Percentiles rank a stretch among this genome's conserved stretches.
These are phyloP conservation scores for Amauroascus verrucosus DNA, from an alignment of 2,329 filamentous ascomycete species.

Conservation along the genomic window DNA sequence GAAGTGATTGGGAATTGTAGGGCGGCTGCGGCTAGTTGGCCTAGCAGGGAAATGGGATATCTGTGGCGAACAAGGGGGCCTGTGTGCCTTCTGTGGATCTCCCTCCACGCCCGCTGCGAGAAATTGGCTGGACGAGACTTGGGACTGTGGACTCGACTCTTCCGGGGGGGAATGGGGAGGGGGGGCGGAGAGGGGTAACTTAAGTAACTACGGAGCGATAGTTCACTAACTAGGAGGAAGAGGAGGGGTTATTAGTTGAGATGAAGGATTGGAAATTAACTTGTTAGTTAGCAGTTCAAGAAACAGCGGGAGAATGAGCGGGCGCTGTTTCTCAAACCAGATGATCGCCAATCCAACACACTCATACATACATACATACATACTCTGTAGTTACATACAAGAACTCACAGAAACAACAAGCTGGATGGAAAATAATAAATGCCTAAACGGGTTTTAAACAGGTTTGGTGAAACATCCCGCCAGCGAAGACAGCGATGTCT, in stretches of 20 bases:
- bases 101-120: neutral
- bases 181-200: neutral
- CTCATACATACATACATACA: too few species aligned
- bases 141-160: neutral
- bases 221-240: too few species aligned
- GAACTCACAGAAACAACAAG: too few species aligned
- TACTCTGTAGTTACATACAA: too few species aligned
- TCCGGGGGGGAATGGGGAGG: neutral
- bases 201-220: neutral
- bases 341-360: too few species aligned
- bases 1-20: too few species aligned
- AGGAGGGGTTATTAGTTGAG: neutral
- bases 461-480: slow-evolving; percentile 3
- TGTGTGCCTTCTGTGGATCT: neutral
- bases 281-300: too few species aligned
- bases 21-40: slow-evolving; percentile 7
- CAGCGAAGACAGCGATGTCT: neutral
- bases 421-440: too few species aligned
- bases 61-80: neutral
- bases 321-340: too few species aligned
- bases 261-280: too few species aligned
- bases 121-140: neutral
- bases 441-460: neutral
- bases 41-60: neutral
- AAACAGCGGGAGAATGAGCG: too few species aligned